Base-by-base conservation (phyloP, 2,329 filamentous ascomycete species). In the Hymenoscyphus occultus region DNA sequence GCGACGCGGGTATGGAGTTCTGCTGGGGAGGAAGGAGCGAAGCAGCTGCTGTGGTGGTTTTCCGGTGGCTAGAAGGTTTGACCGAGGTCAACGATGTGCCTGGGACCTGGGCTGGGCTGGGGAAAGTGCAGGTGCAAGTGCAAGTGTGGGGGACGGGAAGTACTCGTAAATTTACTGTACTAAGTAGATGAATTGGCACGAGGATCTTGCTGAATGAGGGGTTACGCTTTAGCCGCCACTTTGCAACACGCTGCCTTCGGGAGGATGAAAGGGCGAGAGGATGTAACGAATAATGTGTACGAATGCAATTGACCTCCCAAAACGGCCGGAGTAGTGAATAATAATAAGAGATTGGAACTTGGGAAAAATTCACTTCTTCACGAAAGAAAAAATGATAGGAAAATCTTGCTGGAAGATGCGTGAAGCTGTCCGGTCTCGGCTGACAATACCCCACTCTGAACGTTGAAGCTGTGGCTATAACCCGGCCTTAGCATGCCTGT, bases 201-300 rank as follows among this genome's bases (percentile, higher is more conserved):
- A 54, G 48, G 48, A 54, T 51, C 28, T 28, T 28, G 28, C 28
- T 54, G 48, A 54, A 19, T 54, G 22, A 19, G 22, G 2, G 12
- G 19, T 54, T 54, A 22, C 48, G 48, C 48, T 54, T 54, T 54
- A 54, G 48, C 48, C 48, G 48, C 48, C 48, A 54, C 22, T 28
- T 12, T 28, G 13, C 48, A 54, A 54, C 35, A 35, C 35, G 35
- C 5, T 35, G 35, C 7, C 45, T 39, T 57, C 31, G 28, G 56
- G 56, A 16, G 56, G 56, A 39, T 35, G 56, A 57, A 57, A 57
- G 32, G 56, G 28, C 56, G 56, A 57, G 56, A 39, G 56, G 32
- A 57, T 57, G 56, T 19, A 14, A 9, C 14, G 12, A 13, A 14
- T 14, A 10, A 31, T 57, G 28, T 28, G 28, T 28, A 28, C 28